Evolutionary conservation across 2,329 filamentous ascomycete genomes (phyloP), one percentile per base, ranked within the genome.

Genomic region (Fusarium devonianum): DNA sequence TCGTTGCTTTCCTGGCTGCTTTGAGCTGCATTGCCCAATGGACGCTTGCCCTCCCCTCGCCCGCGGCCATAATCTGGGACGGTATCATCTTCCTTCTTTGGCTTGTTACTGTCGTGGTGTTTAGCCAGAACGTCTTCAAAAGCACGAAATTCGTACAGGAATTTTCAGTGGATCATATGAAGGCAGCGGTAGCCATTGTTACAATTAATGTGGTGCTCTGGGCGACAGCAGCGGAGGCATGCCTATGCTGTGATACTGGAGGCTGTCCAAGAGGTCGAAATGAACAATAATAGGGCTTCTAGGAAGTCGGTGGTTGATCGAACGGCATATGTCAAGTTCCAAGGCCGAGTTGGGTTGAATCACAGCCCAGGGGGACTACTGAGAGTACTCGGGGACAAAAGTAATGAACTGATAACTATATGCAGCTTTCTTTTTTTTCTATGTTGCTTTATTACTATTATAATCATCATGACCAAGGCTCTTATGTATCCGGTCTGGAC

Each of bases 101-200:
- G 48, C 55, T 56, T 12, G 55, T 58, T 32, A 26, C 41, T 5
- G 40, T 49, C 11, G 44, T 44, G 10, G 36, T 53, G 3, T 49
- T 56, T 16, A 45, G 32, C 5, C 48, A 53, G 18, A 32, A 46
- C 17, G 25, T 47, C 5, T 46, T 34, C 6, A 42, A 35, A 2
- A 30, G 37, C 5, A 12, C 22, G 2, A 23, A 16, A 3, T 14
- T 33, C 2, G 33, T 46, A 6, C 22, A 28, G 10, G 13, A 12
- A 1, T 45, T 23, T 25, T 56, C 48, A 0, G 11, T 16, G 11
- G 23, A 22, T 2, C 37, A 44, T 11, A 10, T 53, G 3, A 32
- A 22, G 11, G 45, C 38, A 5, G 41, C 44, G 1, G 48, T 44
- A 10, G 38, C 10, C 8, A 56, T 56, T n/a, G 55, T 42, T 41